A percentile compares a stretch with the other conserved stretches of the same genome.
These are phyloP conservation scores for Candida maris DNA, from an alignment of 805 yeast genomes.

Conservation along the genomic window DNA sequence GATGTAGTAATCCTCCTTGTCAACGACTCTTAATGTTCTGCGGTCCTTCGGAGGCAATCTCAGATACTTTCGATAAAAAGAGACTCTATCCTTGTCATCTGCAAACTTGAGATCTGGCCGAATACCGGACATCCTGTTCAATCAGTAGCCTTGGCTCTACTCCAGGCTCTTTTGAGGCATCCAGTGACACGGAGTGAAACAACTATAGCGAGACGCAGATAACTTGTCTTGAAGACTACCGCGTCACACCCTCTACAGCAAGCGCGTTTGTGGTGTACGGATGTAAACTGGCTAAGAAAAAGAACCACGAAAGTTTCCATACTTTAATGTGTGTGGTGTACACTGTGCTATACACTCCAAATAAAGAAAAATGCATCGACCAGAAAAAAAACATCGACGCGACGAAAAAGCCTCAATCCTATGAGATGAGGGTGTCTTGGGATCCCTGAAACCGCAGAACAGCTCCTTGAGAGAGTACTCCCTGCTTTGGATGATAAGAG, in stretches of 20 bases:
- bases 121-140: constrained; percentile 22
- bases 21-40: constrained; percentile 66
- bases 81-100: constrained; percentile 46
- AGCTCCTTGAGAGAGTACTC: no score
- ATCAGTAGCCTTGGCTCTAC: background rate
- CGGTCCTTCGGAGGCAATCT: constrained; percentile 47
- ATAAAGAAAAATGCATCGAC: no score
- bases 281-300: background rate
- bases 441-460: no score
- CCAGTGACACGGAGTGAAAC: background rate
- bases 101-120: constrained; percentile 58
- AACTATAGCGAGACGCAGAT: no score
- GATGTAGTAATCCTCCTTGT: constrained; percentile 77
- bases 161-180: background rate
- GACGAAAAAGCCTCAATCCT: no score
- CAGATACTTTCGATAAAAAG: constrained; percentile 45
- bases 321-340: no score
- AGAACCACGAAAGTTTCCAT: background rate
- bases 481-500: no score
- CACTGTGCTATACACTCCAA: no score
- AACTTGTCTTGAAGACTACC: no score
- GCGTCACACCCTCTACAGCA: no score
- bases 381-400: no score
- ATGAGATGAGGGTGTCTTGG: no score
- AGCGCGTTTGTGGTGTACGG: constrained; percentile 2